Evolutionary conservation across 2,329 filamentous ascomycete genomes (phyloP), one percentile per base, ranked within the genome.

Genomic region (Epichloe sp.): DNA sequence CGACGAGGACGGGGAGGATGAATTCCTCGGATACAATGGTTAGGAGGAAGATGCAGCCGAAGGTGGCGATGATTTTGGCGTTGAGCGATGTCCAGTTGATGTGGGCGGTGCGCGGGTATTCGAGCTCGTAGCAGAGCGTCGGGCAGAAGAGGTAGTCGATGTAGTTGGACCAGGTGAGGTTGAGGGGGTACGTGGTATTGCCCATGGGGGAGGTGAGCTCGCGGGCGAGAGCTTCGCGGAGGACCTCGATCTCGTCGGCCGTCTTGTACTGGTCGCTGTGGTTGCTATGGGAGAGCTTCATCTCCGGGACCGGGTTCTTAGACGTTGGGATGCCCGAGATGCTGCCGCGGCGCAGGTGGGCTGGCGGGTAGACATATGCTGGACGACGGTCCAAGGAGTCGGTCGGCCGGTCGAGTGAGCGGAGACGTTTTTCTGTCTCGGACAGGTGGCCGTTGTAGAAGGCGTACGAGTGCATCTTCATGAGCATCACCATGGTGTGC

Each of bases 401-500:
- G 4, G 77, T 80, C 2, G 89, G 88, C 52, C 79, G 70, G 66
- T 98, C 93, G 36, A 98, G 82, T 41, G 81, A 81, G 51, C 79
- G 80, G 12, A 98, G 75, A 11, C 88, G 83, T 63, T 85, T 83
- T 65, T 94, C 80, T 0, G 88, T 94, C 65, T 93, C 88, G 58
- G 85, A 87, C 15, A 98, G 75, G 66, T 98, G 93, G 11, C 93
- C 93, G 61, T 96, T 97, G 72, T 98, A 98, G 67, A 97, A 98
- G 23, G 88, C 86, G 63, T 95, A 98, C 5, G 90, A 96, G 67
- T 98, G 93, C 82, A 97, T 93, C 74, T 98, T 98, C 93, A 98
- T 98, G 48, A 96, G 81, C 19, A 98, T 76, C 7, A 88, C 85
- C 68, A 98, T 81, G 43, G 89, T 85, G 68, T 98, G 93, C 36